These are phyloP conservation scores for Apocynum venetum DNA, from an alignment of 257 asterid species.

Conservation along the genomic window DNA sequence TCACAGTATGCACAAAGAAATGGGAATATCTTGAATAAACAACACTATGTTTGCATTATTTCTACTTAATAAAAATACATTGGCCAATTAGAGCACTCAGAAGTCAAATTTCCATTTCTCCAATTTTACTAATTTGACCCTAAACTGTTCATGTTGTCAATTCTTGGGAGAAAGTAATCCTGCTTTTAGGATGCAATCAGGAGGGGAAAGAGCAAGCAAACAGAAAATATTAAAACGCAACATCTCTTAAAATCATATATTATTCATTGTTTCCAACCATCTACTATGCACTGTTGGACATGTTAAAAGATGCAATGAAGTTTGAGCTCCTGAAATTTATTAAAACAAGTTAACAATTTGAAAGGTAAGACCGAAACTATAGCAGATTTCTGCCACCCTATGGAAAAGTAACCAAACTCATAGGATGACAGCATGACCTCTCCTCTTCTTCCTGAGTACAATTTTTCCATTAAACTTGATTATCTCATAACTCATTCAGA, in stretches of 20 bases:
- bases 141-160: neutral
- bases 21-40: too few relatives aligned
- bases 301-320: neutral
- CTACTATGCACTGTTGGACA: too few relatives aligned
- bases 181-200: neutral
- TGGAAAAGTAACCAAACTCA: neutral
- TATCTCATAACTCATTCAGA: neutral
- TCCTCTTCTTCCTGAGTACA: neutral
- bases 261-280: neutral
- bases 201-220: neutral
- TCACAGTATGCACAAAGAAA: neutral
- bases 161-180: neutral
- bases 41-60: too few relatives aligned
- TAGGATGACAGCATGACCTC: neutral
- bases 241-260: neutral
- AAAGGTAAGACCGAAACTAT: neutral
- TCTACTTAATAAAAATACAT: neutral
- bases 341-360: neutral
- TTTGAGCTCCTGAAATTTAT: neutral
- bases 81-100: neutral
- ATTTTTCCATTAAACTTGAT: neutral
- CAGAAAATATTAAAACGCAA: neutral
- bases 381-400: neutral
- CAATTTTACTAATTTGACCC: neutral
- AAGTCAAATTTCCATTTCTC: neutral